Evolutionary conservation across 805 yeast species (phyloP).

Genomic region (Candida tammaniensis): DNA sequence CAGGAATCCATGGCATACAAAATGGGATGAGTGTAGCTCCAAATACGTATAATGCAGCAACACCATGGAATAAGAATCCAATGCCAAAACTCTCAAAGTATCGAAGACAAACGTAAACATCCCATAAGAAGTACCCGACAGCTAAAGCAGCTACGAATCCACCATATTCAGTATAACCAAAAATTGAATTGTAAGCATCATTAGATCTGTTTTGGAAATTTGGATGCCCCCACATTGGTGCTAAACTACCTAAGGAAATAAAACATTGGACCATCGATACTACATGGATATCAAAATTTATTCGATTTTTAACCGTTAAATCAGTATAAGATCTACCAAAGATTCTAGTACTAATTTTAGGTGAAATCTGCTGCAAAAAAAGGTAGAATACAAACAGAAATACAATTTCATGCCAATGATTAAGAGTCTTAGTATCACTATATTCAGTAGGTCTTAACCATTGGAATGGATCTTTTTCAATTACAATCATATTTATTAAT

Average conservation of each 20-base stretch:
- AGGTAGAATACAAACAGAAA: conserved; percentile 61
- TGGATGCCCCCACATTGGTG: conserved; percentile 65
- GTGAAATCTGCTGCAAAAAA: conserved; percentile 50
- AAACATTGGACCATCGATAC: conserved; percentile 85
- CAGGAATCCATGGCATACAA: conserved; percentile 77
- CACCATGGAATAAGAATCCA: conserved; percentile 80
- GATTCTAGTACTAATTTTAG: conserved; percentile 44
- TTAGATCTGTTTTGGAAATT: conserved; percentile 32
- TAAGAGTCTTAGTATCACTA: conserved; percentile 41
- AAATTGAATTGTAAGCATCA: conserved; percentile 45
- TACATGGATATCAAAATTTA: conserved; percentile 86
- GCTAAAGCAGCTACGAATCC: conserved; percentile 73
- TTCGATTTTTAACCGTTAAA: conserved; percentile 42
- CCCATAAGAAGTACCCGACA: conserved; percentile 92
- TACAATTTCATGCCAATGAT: conserved; percentile 77
- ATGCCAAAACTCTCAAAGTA: conserved; percentile 71
- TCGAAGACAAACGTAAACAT: conserved; percentile 62
- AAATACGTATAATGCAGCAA: conserved; percentile 77
- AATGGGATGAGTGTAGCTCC: conserved; percentile 63
- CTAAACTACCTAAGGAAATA: conserved; percentile 53
- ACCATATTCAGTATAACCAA: conserved; percentile 73
- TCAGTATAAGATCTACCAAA: conserved; percentile 56
- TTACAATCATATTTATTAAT: conserved; percentile 1
- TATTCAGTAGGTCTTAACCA: conserved; percentile 44
- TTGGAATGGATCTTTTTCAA: conserved; percentile 39